Conservation (phyloP, 371 early-diverging fungal genomes). For the Mortierella polycephala region DNA sequence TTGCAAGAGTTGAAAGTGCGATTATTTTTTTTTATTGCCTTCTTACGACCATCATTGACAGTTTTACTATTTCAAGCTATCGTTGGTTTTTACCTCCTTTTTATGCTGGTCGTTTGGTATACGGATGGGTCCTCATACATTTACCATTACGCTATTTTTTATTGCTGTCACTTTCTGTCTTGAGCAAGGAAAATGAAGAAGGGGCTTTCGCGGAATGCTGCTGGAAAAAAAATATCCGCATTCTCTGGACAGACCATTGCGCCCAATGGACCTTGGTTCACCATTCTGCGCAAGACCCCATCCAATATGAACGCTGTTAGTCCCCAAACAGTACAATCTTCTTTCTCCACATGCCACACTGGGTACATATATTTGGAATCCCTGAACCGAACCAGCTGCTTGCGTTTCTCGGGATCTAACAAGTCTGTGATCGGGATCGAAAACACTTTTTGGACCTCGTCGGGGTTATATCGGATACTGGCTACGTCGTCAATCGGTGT, state of each 20-base stretch:
- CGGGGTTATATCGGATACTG: conserved; percentile 63
- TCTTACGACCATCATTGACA: too few species aligned
- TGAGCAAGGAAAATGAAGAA: too few species aligned
- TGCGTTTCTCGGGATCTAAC: conserved; percentile 59
- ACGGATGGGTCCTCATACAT: too few species aligned
- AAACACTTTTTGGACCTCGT: conserved; percentile 81
- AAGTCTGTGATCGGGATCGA: conserved; percentile 75
- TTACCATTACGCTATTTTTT: too few species aligned
- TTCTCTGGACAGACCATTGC: conserved; percentile 43
- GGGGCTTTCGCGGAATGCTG: background rate
- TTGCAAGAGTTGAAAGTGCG: too few species aligned
- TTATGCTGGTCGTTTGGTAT: too few species aligned
- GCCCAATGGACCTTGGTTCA: conserved; percentile 29
- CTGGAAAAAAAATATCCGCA: conserved; percentile 4
- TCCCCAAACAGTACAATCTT: conserved; percentile 79
- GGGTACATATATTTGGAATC: conserved; percentile 69
- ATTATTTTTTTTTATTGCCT: too few species aligned
- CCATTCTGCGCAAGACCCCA: conserved; percentile 55
- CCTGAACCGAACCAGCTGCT: conserved; percentile 65
- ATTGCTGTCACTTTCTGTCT: too few species aligned
- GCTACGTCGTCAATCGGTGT: conserved; percentile 54
- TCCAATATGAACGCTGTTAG: conserved; percentile 85
- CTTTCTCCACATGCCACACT: conserved; percentile 67
- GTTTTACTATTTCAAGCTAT: too few species aligned
- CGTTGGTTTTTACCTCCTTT: too few species aligned